Conservation (phyloP, 352 stramenopile species). For the Phytophthora rubi region DNA sequence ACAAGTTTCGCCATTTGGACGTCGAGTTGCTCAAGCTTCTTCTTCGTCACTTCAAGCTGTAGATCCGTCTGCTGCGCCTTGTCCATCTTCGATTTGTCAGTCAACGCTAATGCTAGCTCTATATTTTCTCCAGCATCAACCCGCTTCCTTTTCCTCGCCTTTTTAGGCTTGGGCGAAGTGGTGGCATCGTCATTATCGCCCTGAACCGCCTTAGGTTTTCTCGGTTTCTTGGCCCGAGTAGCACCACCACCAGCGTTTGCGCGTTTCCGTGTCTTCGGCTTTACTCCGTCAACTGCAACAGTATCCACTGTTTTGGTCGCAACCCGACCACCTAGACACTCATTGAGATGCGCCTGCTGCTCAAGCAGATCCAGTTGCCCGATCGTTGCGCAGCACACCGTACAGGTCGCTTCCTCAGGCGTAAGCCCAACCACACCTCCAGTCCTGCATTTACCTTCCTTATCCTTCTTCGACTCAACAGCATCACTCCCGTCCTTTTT, state of each 20-base stretch:
- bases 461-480: conserved; percentile 2
- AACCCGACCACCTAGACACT: conserved; percentile 42
- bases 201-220: conserved; percentile 19
- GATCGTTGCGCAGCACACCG: conserved; percentile 32
- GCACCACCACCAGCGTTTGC: conserved; percentile 19
- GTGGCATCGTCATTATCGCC: conserved; percentile 2
- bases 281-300: not conserved
- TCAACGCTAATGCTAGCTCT: conserved; percentile 49
- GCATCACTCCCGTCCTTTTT: not conserved
- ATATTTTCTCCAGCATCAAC: conserved; percentile 21
- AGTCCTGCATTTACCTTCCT: not conserved
- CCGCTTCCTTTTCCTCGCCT: conserved; percentile 39
- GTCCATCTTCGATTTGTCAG: conserved; percentile 41
- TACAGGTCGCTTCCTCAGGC: conserved; percentile 30
- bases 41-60: conserved; percentile 47
- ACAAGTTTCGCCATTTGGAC: conserved; percentile 51
- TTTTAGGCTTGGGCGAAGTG: conserved; percentile 31
- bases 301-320: not conserved
- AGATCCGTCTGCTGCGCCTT: conserved; percentile 52
- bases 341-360: conserved; percentile 40
- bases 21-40: conserved; percentile 59
- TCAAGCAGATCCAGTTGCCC: conserved; percentile 46
- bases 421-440: conserved; percentile 12
- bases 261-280: conserved; percentile 32
- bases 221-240: conserved; percentile 23